Conservation (phyloP, 441 rosid species). For the Gossypium laxum region DNA sequence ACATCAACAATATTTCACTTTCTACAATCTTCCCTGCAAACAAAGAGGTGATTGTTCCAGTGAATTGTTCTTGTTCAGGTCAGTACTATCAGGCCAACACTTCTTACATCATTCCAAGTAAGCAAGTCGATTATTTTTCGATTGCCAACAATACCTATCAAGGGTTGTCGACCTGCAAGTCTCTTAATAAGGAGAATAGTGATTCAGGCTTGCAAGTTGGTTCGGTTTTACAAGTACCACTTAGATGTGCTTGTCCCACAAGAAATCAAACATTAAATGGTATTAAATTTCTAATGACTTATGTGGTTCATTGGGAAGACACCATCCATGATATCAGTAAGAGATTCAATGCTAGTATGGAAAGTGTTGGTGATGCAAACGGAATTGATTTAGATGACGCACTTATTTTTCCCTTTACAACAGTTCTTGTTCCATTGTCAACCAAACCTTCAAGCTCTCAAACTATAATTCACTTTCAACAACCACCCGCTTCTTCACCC, state of each 20-base stretch:
- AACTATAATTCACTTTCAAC: constrained; percentile 29
- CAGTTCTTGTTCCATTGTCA: constrained; percentile 46
- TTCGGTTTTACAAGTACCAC: constrained; percentile 27
- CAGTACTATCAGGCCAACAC: constrained; percentile 45
- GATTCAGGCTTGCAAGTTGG: constrained; percentile 20
- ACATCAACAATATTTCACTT: constrained; percentile 37
- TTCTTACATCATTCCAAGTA: constrained; percentile 27
- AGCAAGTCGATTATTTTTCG: constrained; percentile 11
- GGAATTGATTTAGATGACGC: constrained; percentile 11
- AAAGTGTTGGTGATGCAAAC: constrained; percentile 8
- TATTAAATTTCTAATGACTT: constrained; percentile 40
- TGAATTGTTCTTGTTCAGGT: constrained; percentile 61
- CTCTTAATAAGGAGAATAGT: constrained; percentile 22
- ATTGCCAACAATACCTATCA: constrained; percentile 53
- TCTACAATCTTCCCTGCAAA: constrained; percentile 27
- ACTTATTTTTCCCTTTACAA: constrained; percentile 44
- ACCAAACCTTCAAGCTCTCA: constrained; percentile 29
- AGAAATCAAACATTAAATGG: constrained; percentile 41
- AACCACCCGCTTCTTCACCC: constrained; percentile 23
- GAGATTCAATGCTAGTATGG: constrained; percentile 5
- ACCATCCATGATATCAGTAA: constrained; percentile 19
- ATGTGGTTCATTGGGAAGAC: constrained; percentile 27
- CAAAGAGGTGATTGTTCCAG: constrained; percentile 52
- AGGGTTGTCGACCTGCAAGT: constrained; percentile 68
- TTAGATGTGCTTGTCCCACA: constrained; percentile 76